Conservation (phyloP, 2,329 filamentous ascomycete genomes). For the Thelonectria rubi region DNA sequence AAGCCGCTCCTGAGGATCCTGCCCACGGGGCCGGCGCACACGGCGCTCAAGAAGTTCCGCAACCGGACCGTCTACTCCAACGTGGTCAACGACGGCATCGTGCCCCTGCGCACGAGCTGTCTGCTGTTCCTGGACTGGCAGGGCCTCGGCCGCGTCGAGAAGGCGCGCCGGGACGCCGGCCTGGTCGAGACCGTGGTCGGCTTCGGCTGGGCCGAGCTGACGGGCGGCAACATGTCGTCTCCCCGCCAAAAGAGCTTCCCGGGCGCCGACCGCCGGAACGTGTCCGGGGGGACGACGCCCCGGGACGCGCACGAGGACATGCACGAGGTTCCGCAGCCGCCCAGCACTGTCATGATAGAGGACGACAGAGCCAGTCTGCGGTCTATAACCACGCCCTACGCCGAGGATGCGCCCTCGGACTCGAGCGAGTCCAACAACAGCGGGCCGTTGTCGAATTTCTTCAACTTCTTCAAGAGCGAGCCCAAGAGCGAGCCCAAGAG, state of each 20-base stretch:
- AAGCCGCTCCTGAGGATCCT: conserved; percentile 90
- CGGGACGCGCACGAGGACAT: conserved; percentile 48
- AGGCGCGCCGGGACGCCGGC: conserved; percentile 90
- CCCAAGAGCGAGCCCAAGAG: conserved; percentile 45
- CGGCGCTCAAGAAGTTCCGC: conserved; percentile 84
- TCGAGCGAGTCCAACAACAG: conserved; percentile 49
- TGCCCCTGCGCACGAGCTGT: conserved; percentile 93
- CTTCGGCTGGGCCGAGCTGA: conserved; percentile 95
- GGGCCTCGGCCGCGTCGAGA: conserved; percentile 90
- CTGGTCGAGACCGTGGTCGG: conserved; percentile 91
- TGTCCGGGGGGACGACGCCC: conserved; percentile 50
- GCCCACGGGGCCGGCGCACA: conserved; percentile 89
- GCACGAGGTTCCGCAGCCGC: conserved; percentile 75
- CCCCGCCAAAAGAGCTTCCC: conserved; percentile 56
- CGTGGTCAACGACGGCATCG: conserved; percentile 97
- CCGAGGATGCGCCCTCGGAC: conserved; percentile 39
- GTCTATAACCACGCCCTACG: conserved; percentile 50
- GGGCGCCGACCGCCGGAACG: conserved; percentile 44
- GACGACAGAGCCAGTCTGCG: conserved; percentile 70
- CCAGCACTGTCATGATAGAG: conserved; percentile 70
- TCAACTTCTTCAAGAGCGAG: conserved; percentile 76
- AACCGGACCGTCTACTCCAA: conserved; percentile 96
- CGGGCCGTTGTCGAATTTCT: conserved; percentile 68
- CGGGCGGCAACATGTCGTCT: conserved; percentile 68
- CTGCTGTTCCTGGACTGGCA: conserved; percentile 98